A percentile compares a stretch with the other conserved stretches of the same genome.
These are phyloP conservation scores for Lodderomyces theae DNA, from an alignment of 1,139 yeast species.

Conservation along the genomic window DNA sequence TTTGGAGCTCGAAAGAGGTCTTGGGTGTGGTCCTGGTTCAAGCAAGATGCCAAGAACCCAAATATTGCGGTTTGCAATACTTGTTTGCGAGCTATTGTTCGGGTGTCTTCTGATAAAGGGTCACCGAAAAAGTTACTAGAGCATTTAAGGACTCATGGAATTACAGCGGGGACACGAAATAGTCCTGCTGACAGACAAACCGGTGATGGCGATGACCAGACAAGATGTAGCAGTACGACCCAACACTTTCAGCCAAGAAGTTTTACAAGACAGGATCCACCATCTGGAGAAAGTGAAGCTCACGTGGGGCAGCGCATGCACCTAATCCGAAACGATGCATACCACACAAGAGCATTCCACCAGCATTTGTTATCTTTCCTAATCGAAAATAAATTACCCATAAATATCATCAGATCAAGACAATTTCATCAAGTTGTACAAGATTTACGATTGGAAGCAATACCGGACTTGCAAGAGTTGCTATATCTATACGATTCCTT, in stretches of 20 bases:
- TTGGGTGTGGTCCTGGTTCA: slow-evolving; percentile 65
- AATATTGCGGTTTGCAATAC: slow-evolving; percentile 54
- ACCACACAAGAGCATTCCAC: slow-evolving; percentile 40
- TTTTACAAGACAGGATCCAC: neutral
- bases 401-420: slow-evolving; percentile 46
- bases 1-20: slow-evolving; percentile 59
- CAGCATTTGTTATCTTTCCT: slow-evolving; percentile 50
- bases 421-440: slow-evolving; percentile 52
- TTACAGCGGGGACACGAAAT: slow-evolving; percentile 15
- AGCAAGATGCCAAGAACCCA: slow-evolving; percentile 47
- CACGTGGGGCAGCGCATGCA: slow-evolving; percentile 19
- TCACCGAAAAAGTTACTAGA: slow-evolving; percentile 59
- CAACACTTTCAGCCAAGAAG: neutral
- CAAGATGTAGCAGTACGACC: neutral
- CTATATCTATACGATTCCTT: slow-evolving; percentile 45
- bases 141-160: slow-evolving; percentile 55
- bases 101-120: slow-evolving; percentile 55
- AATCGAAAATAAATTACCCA: slow-evolving; percentile 51
- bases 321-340: slow-evolving; percentile 22
- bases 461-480: slow-evolving; percentile 47
- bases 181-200: neutral
- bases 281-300: neutral
- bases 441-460: slow-evolving; percentile 48
- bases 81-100: slow-evolving; percentile 48
- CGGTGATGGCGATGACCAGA: neutral